Evolutionary conservation across 306 rosid genomes (phyloP).

Genomic region (Citrullus mucosospermus): DNA sequence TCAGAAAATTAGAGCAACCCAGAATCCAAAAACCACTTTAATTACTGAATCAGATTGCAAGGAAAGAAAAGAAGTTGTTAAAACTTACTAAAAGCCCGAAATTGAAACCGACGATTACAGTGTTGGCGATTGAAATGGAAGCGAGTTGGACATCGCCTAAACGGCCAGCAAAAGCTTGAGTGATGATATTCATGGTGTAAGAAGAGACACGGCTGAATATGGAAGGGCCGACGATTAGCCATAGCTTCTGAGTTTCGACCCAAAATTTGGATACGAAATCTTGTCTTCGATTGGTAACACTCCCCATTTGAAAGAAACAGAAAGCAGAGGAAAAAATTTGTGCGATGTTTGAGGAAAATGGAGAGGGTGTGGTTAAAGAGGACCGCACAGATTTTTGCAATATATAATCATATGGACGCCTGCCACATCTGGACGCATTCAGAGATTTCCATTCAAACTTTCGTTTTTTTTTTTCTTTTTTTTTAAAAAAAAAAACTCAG

Average conservation of each 20-base stretch:
- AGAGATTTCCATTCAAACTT: no score
- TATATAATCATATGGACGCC: no score
- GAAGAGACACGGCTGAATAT: conserved; percentile 53
- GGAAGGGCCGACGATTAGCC: conserved; percentile 64
- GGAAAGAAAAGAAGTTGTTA: no score
- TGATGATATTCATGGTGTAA: conserved; percentile 56
- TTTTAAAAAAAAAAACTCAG: no score
- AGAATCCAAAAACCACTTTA: no score
- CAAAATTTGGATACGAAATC: conserved; percentile 19
- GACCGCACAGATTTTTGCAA: no score
- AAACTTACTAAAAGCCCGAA: conserved; percentile 57
- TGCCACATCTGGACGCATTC: no score
- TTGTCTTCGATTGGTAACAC: background rate
- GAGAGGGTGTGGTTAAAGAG: no score
- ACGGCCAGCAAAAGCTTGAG: conserved; percentile 77
- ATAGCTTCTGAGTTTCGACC: conserved; percentile 47
- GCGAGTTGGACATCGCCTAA: conserved; percentile 60
- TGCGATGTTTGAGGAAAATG: no score
- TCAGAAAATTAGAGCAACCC: no score
- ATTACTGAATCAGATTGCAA: background rate
- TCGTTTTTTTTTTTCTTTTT: no score
- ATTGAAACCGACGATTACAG: conserved; percentile 56
- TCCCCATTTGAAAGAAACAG: background rate
- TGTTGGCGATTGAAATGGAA: conserved; percentile 54
- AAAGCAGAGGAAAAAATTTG: no score